phyloP scores from a whole-genome alignment of 192 early-diverging fungal genomes.

The Gorgonomyces haynaldii region DNA sequence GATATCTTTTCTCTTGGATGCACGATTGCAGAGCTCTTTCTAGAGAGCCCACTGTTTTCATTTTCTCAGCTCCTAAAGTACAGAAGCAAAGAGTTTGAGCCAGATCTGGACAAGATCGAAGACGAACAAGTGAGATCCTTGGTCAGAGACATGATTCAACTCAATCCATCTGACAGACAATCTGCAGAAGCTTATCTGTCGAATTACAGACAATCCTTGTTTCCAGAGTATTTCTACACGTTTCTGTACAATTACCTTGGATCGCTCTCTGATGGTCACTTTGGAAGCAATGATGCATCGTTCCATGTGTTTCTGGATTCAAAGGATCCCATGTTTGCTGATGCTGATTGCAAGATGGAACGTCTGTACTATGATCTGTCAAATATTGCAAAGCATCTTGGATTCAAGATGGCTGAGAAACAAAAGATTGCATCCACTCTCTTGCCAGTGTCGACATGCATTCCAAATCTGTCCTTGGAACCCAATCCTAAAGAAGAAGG shows the following conservation, averaged over 20 bases:
- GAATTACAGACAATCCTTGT: conserved; percentile 49
- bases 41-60: conserved; percentile 88
- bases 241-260: conserved; percentile 64
- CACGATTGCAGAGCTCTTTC: conserved; percentile 81
- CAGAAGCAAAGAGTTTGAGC: conserved; percentile 65
- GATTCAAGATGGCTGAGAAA: conserved; percentile 12
- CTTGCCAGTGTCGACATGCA: conserved; percentile 16
- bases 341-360: conserved; percentile 67
- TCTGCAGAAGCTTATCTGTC: conserved; percentile 65
- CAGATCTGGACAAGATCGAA: conserved; percentile 67
- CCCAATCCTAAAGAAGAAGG: conserved; percentile 37
- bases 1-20: conserved; percentile 84
- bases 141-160: conserved; percentile 79
- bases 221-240: conserved; percentile 62
- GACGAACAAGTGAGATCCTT: conserved; percentile 61
- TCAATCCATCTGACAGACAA: conserved; percentile 61
- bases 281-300: background rate
- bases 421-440: background rate
- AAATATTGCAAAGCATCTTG: conserved; percentile 48
- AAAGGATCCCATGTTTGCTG: conserved; percentile 7
- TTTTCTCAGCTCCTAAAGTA: conserved; percentile 88
- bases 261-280: conserved; percentile 42
- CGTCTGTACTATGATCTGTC: conserved; percentile 63
- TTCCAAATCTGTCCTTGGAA: conserved; percentile 12
- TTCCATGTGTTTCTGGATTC: background rate